Evolutionary conservation across 2,329 filamentous ascomycete species (phyloP), one percentile per base, ranked within the genome.

Genomic region (Exophiala sp.): DNA sequence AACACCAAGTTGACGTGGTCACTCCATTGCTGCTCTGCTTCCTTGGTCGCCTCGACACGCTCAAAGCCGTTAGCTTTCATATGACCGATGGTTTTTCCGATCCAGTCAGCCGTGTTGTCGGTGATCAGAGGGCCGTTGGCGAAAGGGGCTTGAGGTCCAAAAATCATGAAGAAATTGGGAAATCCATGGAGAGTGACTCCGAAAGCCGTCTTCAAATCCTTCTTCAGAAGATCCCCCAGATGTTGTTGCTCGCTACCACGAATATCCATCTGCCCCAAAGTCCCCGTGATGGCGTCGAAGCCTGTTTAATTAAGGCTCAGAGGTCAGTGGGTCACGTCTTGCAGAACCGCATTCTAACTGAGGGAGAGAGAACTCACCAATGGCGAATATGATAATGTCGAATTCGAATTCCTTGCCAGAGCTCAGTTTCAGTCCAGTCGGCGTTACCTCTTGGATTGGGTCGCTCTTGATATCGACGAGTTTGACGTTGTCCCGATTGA

Each of bases 51-150:
- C n/a, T n/a, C n/a, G n/a, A n/a, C n/a, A n/a, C n/a, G n/a, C n/a
- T n/a, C n/a, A n/a, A n/a, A n/a, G n/a, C n/a, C n/a, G n/a, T n/a
- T n/a, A n/a, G n/a, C n/a, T n/a, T n/a, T n/a, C n/a, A n/a, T n/a
- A n/a, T n/a, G n/a, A n/a, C n/a, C n/a, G 2, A 56, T 30, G 3
- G 39, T 34, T 44, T 35, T 52, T 50, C 69, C 62, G 56, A 80
- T 74, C 63, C 76, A 71, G 30, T 68, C 63, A 41, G 81, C 76
- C 30, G 63, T 62, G 34, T 43, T 42, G 47, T 56, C 54, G 43
- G 82, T 74, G 76, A 76, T 81, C 0, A 77, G 77, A 55, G 82
- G 79, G 0, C 78, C 57, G 55, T 80, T 76, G 5, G 76, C 71
- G 1, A 68, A 71, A 0, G 74, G 71, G 0, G 68, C 74, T 10